Evolutionary conservation across 2,329 filamentous ascomycete genomes (phyloP), one percentile per base, ranked within the genome.

Genomic region (Verticillium dahliae): DNA sequence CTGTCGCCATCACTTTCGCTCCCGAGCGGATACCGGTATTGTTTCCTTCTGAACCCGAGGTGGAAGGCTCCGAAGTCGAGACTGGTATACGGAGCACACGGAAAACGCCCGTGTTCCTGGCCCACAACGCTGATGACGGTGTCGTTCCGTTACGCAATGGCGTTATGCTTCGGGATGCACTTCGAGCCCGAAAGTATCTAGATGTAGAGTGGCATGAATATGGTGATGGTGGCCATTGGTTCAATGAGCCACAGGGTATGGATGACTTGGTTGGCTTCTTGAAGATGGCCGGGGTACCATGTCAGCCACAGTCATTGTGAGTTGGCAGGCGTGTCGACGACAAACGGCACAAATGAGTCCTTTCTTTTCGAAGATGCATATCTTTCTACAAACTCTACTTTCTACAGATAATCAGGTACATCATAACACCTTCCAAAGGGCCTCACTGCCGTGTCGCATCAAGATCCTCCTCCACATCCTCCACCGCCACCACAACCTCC

Each of bases 141-240:
- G 62, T 72, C 3, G 67, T 74, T 9, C 67, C 69, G 0, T 35
- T 74, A 4, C 34, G 66, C 3, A 67, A 73, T 22, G 70, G 71
- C 4, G 62, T 56, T 22, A 27, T 56, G 0, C 62, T 75, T 5
- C 63, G 66, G 7, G 61, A 71, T 34, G 61, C 38, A 13, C 61
- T 75, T n/a, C 18, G 18, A 22, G 45, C 45, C 7, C 10, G 38
- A 14, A 5, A 55, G 56, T 1, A 52, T 45, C 15, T 35, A 52
- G 6, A 58, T 10, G 65, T 73, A 0, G 61, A 70, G 39, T 73
- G 67, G 68, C 66, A 65, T 1, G 71, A 72, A 38, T 74, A 74
- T 52, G 41, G 67, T 35, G 65, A 69, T 57, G 69, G 61, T 59
- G 69, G 68, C 1, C 69, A 72, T 57, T 71, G 67, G 68, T 38